Evolutionary conservation across 805 yeast genomes (phyloP).

Genomic region (Candida railenensis): DNA sequence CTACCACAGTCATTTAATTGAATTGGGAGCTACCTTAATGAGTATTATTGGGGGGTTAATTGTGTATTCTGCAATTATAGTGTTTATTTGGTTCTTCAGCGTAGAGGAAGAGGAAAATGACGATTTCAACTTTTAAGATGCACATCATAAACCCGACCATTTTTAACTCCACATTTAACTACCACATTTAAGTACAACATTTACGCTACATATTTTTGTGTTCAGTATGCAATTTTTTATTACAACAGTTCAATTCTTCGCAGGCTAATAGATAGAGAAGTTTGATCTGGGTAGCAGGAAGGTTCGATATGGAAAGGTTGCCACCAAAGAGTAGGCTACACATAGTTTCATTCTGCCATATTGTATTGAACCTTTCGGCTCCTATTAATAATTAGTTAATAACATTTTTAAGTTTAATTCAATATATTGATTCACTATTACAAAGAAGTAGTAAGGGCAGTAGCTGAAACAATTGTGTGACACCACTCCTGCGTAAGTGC

Average conservation of each 20-base stretch:
- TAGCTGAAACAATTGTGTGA: no score
- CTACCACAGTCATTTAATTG: slow-evolving; percentile 36
- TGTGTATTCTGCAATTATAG: slow-evolving; percentile 43
- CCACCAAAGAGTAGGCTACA: no score
- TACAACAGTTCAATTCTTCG: not conserved
- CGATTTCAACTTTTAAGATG: slow-evolving; percentile 42
- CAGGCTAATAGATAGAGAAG: not conserved
- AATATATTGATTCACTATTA: no score
- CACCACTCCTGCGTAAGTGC: no score
- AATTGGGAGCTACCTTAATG: slow-evolving; percentile 41
- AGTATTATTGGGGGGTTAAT: slow-evolving; percentile 44
- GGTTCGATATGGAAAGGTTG: no score
- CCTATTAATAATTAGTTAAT: no score
- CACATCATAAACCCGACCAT: no score
- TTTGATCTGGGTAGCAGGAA: not conserved
- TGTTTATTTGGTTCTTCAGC: slow-evolving; percentile 47
- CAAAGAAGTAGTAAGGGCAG: no score
- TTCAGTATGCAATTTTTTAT: not conserved
- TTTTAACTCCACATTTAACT: no score
- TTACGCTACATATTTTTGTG: not conserved
- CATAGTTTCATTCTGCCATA: no score
- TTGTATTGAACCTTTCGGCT: no score
- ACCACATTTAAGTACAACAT: not conserved
- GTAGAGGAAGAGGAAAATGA: slow-evolving; percentile 45
- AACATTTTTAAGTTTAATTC: no score